phyloP scores from a whole-genome alignment of 148 eudicot species.

The Chenopodium berlandieri region DNA sequence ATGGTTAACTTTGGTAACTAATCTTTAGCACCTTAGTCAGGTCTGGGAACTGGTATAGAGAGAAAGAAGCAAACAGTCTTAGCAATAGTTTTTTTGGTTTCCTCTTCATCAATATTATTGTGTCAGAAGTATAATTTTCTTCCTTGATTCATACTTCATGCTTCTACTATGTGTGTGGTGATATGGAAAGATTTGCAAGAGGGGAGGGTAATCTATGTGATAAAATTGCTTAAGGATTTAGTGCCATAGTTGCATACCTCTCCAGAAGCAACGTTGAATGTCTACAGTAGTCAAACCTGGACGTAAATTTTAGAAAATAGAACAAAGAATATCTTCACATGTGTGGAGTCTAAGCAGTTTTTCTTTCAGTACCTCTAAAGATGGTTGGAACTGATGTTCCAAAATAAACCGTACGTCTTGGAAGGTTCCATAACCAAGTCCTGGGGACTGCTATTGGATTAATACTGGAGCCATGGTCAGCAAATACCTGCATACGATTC shows the following conservation, averaged over 20 bases:
- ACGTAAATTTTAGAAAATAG: constrained; percentile 19
- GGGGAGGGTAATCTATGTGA: background rate
- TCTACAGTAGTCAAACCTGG: constrained; percentile 67
- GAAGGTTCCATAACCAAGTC: constrained; percentile 78
- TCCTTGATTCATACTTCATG: background rate
- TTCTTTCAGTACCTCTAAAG: constrained; percentile 61
- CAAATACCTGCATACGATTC: constrained; percentile 65
- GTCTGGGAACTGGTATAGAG: background rate
- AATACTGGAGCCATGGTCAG: constrained; percentile 88
- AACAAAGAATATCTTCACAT: background rate
- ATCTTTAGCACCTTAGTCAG: no score
- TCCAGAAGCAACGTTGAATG: constrained; percentile 93
- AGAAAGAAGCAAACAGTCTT: background rate
- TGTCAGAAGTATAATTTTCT: background rate
- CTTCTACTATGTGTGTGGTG: background rate
- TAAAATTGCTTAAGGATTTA: background rate
- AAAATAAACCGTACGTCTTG: constrained; percentile 85
- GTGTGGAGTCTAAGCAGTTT: background rate
- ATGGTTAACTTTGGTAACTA: no score
- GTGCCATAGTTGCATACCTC: constrained; percentile 47
- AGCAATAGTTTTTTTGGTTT: no score
- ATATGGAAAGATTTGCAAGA: background rate
- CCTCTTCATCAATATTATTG: background rate
- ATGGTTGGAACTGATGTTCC: constrained; percentile 90
- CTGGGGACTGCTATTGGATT: constrained; percentile 77